Evolutionary conservation across 106 monocot species (phyloP).

Genomic region (Dioscorea alata): DNA sequence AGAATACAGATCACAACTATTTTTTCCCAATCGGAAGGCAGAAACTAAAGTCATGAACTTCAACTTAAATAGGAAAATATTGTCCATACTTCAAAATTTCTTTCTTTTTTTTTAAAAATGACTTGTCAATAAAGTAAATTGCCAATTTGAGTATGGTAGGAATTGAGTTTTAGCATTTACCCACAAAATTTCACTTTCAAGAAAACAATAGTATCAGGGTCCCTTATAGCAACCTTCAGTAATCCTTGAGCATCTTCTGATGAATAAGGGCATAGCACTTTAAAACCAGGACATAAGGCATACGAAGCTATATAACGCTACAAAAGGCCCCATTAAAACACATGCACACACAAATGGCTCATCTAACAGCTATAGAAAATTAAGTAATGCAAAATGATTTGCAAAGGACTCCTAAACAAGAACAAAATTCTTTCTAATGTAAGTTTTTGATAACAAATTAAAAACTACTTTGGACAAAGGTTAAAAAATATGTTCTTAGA

Average conservation of each 20-base stretch:
- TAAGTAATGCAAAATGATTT: no score
- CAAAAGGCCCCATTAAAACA: no score
- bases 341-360: no score
- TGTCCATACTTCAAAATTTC: slow-evolving; percentile 90
- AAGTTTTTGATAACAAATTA: no score
- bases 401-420: no score
- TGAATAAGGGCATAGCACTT: slow-evolving; percentile 77
- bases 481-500: no score
- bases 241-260: slow-evolving; percentile 93
- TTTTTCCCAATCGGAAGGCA: slow-evolving; percentile 97
- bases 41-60: slow-evolving; percentile 92
- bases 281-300: slow-evolving; percentile 76
- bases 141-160: not conserved
- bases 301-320: slow-evolving; percentile 98
- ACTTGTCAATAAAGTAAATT: not conserved
- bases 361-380: no score
- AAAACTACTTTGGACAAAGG: no score
- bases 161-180: slow-evolving; percentile 14
- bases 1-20: slow-evolving; percentile 13
- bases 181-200: no score
- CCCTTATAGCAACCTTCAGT: slow-evolving; percentile 92
- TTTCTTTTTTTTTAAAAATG: not conserved
- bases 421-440: no score
- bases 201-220: no score
- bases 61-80: slow-evolving; percentile 86